Evolutionary conservation across 805 yeast genomes (phyloP), one percentile per base, ranked within the genome.

Genomic region (Ogataea allantospora): DNA sequence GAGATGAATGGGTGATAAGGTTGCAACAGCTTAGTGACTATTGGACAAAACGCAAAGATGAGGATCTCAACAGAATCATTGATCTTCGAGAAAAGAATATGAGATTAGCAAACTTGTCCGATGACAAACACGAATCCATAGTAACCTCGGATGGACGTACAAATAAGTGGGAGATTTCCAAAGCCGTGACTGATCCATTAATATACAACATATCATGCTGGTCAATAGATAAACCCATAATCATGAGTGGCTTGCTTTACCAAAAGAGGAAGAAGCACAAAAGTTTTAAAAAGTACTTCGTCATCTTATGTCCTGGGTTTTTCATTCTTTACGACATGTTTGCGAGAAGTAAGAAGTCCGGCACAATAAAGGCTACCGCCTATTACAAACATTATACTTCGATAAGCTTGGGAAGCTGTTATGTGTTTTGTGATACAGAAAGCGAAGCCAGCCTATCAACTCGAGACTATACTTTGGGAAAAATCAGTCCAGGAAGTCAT

Each of bases 181-280:
- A 66, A 14, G 83, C 77, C 0, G 26, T 55, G 1, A 75, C 87
- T 0, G 80, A 81, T 48, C 67, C 82, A 0, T 43, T 45, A 7
- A 56, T 78, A 3, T 76, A 75, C 53, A 75, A 77, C 45, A 71
- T 80, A 14, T 76, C 81, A 8, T 65, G 79, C 3, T 56, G 77
- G 34, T 69, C 91, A 0, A 67, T 82, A 60, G 70, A 78, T 17
- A 73, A 78, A 11, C 70, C 81, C 8, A 61, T 89, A 3, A 62
- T 82, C 15, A 70, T 70, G 62, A 72, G 78, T 42, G 96, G 96
- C 0, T 59, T 67, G 21, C 56, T 91, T 17, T 88, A 74, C 54
- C 78, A 78, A 47, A 89, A 88, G 51, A 70, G 77, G 3, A 77
- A 74, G 41, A 85, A 79, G 54, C 88, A 83, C 54, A 61, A 86